A percentile compares a stretch with the other conserved stretches of the same genome.
Evolutionary conservation across 805 yeast genomes (phyloP).

Genomic region (Komagataella ulmi): DNA sequence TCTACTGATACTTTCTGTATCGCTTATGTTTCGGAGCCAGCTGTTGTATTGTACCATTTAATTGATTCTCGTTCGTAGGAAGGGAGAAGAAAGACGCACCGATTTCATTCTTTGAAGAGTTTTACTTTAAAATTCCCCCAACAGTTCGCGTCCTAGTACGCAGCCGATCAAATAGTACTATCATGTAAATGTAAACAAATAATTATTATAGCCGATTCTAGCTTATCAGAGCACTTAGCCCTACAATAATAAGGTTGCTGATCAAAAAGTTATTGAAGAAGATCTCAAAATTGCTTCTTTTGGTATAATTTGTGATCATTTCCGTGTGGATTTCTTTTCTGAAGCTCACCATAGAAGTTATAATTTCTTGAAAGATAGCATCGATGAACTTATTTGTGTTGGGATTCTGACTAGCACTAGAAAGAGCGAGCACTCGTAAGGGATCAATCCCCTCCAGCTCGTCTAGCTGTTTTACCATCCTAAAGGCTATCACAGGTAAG

Average conservation of each 20-base stretch:
- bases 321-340: conserved; percentile 18
- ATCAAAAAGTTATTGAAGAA: conserved; percentile 23
- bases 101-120: too few relatives aligned
- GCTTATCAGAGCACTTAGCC: conserved; percentile 22
- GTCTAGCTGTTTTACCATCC: conserved; percentile 31
- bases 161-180: too few relatives aligned
- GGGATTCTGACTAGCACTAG: neutral
- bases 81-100: neutral
- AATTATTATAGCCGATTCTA: conserved; percentile 6
- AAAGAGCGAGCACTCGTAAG: neutral
- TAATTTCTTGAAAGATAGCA: conserved; percentile 13
- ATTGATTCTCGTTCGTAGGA: neutral
- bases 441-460: conserved; percentile 25
- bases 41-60: conserved; percentile 7
- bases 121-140: too few relatives aligned
- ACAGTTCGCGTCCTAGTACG: too few relatives aligned
- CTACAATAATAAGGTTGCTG: conserved; percentile 22
- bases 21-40: conserved; percentile 46
- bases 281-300: conserved; percentile 19
- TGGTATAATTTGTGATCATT: conserved; percentile 15
- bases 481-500: conserved; percentile 23
- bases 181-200: conserved; percentile 10
- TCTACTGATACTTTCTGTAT: conserved; percentile 34
- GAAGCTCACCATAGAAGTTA: conserved; percentile 14
- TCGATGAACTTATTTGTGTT: conserved; percentile 19